A percentile compares a stretch with the other conserved stretches of the same genome.
Conservation (phyloP, 208 protist genomes). For the Phytomonas sp. region DNA sequence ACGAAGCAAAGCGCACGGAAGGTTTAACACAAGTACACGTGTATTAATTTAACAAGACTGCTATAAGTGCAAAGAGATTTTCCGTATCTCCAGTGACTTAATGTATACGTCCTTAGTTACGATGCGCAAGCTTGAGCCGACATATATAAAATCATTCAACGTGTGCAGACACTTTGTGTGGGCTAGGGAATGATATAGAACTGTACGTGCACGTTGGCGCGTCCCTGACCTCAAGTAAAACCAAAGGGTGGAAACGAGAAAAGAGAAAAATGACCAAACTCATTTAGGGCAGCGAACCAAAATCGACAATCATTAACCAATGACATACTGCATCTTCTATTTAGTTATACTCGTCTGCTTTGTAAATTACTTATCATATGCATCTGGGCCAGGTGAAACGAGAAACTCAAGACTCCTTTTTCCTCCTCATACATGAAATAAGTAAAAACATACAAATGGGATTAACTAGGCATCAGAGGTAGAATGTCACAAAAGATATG, state of each 20-base stretch:
- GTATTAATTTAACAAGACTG: background rate
- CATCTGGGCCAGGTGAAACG: background rate
- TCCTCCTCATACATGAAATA: background rate
- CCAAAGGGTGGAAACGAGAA: constrained; percentile 1
- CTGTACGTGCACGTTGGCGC: background rate
- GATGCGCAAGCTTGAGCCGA: background rate
- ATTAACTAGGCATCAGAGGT: background rate
- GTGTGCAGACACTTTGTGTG: background rate
- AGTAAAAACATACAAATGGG: constrained; percentile 2
- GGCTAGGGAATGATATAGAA: background rate
- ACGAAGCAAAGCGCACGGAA: background rate
- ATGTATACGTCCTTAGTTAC: background rate
- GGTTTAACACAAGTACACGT: background rate
- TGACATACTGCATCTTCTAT: background rate
- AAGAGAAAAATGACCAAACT: background rate
- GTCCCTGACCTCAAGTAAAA: background rate
- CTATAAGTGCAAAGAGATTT: background rate
- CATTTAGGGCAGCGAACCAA: background rate
- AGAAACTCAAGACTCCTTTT: constrained; percentile 9
- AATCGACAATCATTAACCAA: background rate
- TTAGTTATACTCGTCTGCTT: background rate
- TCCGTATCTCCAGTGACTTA: background rate
- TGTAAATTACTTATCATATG: background rate
- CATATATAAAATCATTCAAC: background rate
- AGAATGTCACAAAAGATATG: background rate